These are phyloP conservation scores for Paramecium tetraurelia DNA, from an alignment of 73 alveolate species.

Conservation along the genomic window DNA sequence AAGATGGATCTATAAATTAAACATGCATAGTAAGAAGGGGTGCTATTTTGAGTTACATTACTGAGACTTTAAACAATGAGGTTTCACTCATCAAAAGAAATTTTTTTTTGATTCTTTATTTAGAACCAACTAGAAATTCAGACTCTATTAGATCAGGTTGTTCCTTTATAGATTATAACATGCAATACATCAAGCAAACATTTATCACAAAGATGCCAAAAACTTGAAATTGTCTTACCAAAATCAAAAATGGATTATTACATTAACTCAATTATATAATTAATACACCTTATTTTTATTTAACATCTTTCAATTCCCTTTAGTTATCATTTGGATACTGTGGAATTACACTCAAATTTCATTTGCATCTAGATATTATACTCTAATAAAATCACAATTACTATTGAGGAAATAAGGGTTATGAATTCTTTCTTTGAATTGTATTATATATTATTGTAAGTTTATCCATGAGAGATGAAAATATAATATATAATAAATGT, in stretches of 20 bases:
- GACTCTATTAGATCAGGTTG: not conserved
- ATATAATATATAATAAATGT: not conserved
- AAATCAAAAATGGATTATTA: conserved; percentile 27
- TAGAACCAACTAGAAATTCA: not conserved
- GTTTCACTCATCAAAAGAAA: not conserved
- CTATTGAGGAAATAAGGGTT: not conserved
- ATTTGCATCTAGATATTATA: not conserved
- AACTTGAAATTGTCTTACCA: not conserved
- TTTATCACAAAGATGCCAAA: conserved; percentile 29
- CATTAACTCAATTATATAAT: not conserved
- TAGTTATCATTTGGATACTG: not conserved
- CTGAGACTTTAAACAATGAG: not conserved
- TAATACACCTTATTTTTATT: not conserved
- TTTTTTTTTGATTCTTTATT: not conserved
- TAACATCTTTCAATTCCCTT: not conserved
- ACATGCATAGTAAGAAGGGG: conserved; percentile 1
- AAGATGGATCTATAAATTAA: not conserved
- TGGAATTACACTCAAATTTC: not conserved
- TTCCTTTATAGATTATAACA: not conserved
- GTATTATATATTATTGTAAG: too few relatives aligned
- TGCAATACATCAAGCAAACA: not conserved
- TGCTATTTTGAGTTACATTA: not conserved
- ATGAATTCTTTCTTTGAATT: too few relatives aligned
- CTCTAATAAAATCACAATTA: too few relatives aligned
- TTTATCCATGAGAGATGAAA: not conserved